Evolutionary conservation across 164 flowering plant genomes (phyloP), one percentile per base, ranked within the genome.

Genomic region (Buxus sempervirens): DNA sequence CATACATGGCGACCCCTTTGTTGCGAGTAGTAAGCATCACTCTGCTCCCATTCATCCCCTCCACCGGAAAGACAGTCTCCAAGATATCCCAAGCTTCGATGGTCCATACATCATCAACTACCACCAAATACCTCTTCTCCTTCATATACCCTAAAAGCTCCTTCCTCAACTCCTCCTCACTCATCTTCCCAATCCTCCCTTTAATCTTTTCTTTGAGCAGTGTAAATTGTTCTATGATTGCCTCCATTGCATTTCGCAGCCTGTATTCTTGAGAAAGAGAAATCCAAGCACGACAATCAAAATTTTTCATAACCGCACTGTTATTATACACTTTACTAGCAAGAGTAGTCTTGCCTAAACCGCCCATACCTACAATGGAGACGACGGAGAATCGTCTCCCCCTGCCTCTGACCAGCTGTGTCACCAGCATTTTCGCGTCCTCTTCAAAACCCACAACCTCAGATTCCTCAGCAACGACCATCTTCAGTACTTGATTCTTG

Each of bases 311-410:
- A 45, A 45, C 51, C 5, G 5, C 51, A 4, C 16, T 45, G 13
- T 15, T 45, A 10, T 45, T 45, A 45, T 45, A 45, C 5, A 45
- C 51, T 60, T 60, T 28, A 22, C 32, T 60, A 32, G 63, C 63
- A 27, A 60, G 63, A 16, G 63, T 60, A 5, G 63, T 60, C 63
- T 60, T 66, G 18, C 69, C 69, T 9, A 58, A 25, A 24, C 61
- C 61, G 19, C 61, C 61, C 51, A 45, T 45, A 6, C 51, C 51
- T 5, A 65, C 54, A 24, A 65, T 71, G 0, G 67, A 63, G 32
- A 60, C 51, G 12, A 18, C 21, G 7, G 12, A 9, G 1, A 20
- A 45, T 25, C 9, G 45, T 20, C 0, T 13, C 10, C 56, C 18
- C 6, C 20, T 7, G 38, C 5, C 26, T 0, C 49, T 38, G 1